phyloP scores from a whole-genome alignment of 208 protist species.

The Leishmania aethiopica region DNA sequence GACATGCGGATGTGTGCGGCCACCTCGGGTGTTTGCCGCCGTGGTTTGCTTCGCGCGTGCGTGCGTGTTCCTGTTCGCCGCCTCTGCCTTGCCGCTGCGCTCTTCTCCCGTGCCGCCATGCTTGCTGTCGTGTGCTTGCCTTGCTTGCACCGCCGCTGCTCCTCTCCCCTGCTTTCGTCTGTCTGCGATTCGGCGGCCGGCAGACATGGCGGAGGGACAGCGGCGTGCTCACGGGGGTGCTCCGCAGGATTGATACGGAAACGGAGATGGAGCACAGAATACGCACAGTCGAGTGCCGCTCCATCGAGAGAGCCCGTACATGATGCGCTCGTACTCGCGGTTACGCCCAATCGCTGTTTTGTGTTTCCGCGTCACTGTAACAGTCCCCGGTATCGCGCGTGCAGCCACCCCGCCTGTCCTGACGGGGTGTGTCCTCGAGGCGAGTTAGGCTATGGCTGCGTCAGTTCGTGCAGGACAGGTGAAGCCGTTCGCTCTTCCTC shows the following conservation, averaged over 20 bases:
- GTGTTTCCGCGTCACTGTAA: neutral
- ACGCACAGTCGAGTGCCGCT: no score
- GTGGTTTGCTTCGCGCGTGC: neutral
- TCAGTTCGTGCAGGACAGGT: neutral
- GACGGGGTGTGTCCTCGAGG: neutral
- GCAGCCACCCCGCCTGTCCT: neutral
- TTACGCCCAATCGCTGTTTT: neutral
- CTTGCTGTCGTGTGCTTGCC: neutral
- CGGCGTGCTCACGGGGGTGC: no score
- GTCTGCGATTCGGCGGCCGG: neutral
- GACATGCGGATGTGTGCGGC: neutral
- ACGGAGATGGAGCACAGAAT: neutral
- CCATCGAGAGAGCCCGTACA: neutral
- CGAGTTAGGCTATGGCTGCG: neutral
- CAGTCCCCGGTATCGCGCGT: no score
- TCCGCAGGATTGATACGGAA: no score
- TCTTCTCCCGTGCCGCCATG: neutral
- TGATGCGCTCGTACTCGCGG: neutral
- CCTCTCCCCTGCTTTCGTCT: neutral
- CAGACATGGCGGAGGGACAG: neutral
- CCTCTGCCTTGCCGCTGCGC: neutral
- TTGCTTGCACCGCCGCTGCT: neutral
- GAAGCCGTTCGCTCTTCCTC: neutral
- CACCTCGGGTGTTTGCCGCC: neutral
- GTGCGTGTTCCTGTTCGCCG: neutral